These are phyloP conservation scores for Anthoceros angustus DNA, from an alignment of 225 moss, liverwort and hornwort species.

Conservation along the genomic window DNA sequence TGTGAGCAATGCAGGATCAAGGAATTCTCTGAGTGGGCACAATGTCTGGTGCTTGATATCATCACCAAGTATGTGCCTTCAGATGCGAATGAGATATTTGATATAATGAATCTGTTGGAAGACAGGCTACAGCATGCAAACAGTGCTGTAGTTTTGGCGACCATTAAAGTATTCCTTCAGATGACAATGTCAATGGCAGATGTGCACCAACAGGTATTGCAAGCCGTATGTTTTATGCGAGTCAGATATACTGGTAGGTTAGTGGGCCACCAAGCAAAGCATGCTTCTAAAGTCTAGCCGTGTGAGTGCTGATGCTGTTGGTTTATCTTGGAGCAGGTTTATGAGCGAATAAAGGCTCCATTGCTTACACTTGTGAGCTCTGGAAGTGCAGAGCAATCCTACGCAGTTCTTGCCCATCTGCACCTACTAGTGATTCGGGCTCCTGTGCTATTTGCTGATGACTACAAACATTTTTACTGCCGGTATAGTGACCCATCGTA, in stretches of 20 bases:
- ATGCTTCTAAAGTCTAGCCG: too few relatives aligned
- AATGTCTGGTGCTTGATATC: constrained; percentile 84
- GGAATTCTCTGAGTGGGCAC: constrained; percentile 96
- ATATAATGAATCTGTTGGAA: constrained; percentile 92
- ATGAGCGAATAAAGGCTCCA: constrained; percentile 94
- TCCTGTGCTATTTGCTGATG: constrained; percentile 68
- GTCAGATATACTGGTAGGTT: constrained; percentile 7
- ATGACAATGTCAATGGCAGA: constrained; percentile 90
- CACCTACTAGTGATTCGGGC: constrained; percentile 95
- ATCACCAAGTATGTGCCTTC: constrained; percentile 78
- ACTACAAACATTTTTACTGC: constrained; percentile 97
- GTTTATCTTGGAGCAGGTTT: constrained; percentile 38
- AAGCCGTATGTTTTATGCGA: constrained; percentile 5
- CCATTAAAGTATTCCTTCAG: constrained; percentile 93
- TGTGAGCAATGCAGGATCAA: constrained; percentile 41
- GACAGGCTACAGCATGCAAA: constrained; percentile 96
- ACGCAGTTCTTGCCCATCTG: constrained; percentile 86
- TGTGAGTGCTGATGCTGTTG: not conserved
- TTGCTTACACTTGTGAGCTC: constrained; percentile 95
- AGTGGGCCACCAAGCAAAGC: too few relatives aligned
- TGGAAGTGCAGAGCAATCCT: constrained; percentile 90
- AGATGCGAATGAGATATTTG: constrained; percentile 67
- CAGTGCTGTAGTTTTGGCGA: constrained; percentile 87
- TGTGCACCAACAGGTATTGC: constrained; percentile 69
- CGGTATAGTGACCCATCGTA: constrained; percentile 96